Evolutionary conservation across 2,329 filamentous ascomycete species (phyloP), one percentile per base, ranked within the genome.

Genomic region (Sordariomycetes sp.): DNA sequence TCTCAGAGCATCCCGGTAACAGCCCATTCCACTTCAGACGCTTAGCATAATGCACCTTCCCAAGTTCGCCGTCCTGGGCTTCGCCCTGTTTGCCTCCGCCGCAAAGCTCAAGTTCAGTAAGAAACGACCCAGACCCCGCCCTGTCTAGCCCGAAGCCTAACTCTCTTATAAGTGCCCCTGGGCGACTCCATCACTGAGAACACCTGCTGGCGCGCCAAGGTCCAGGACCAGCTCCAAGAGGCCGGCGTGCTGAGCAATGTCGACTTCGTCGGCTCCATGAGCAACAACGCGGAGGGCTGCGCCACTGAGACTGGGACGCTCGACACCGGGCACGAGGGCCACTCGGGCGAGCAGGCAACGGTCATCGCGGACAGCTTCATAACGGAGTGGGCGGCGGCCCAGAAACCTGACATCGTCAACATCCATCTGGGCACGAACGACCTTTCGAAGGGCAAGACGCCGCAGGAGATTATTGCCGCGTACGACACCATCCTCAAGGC

Each of bases 361-460:
- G 68, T 75, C 62, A 74, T 56, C 22, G 73, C 73, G 25, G 71
- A 71, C 61, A 69, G 67, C 54, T 69, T 75, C 60, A 64, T 75
- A 5, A 64, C 65, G 3, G 65, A 64, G 37, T 76, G 73, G 74
- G 64, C 74, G 22, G 63, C 65, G 32, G 65, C 46, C 53, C 67
- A 65, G 10, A 67, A 66, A 8, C 69, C 74, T 14, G 74, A 76
- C 59, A 67, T 76, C 11, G 70, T 76, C 18, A 72, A 70, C 65
- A 74, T 75, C 63, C 74, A 74, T 71, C 67, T 76, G 5, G 74
- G 74, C 48, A 77, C 74, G 6, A 75, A 76, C 62, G 74, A 77
- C 61, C 68, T 76, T 5, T 62, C 62, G 18, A 60, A 63, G 16
- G 67, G 69, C 4, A 62, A 65, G 6, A 63, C 58, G 34, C 64